Conservation (phyloP, 1,284 basidiomycete genomes). For the Cystobasidiaceae sp. region DNA sequence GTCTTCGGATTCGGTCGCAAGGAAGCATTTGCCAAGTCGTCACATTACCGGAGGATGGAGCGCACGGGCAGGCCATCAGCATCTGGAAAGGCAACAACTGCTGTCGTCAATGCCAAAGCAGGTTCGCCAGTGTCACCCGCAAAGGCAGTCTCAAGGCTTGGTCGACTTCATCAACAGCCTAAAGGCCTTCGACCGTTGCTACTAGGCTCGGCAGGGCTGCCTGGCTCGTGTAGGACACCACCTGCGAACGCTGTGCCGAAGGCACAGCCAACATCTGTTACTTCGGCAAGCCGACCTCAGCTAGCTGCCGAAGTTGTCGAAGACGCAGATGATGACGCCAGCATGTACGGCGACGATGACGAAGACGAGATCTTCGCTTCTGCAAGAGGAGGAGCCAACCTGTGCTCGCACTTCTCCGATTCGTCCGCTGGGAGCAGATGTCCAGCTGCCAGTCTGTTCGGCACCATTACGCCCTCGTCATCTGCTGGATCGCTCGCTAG, state of each 20-base stretch:
- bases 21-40: constrained; percentile 26
- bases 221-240: no score
- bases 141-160: no score
- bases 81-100: neutral
- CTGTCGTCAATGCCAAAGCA: no score
- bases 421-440: neutral
- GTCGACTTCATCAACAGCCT: neutral
- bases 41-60: constrained; percentile 20
- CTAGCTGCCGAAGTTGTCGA: neutral
- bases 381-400: neutral
- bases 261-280: no score
- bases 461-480: neutral
- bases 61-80: neutral
- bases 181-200: neutral
- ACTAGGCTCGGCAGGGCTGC: neutral
- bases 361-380: no score
- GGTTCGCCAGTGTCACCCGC: no score
- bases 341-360: neutral
- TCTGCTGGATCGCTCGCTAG: neutral
- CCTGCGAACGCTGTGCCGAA: no score
- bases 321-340: constrained; percentile 1
- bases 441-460: neutral
- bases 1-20: constrained; percentile 17
- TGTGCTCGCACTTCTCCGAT: constrained; percentile 11
- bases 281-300: no score